These are phyloP conservation scores for Scleroderma bovista DNA, from an alignment of 768 basidiomycete species.

Conservation along the genomic window DNA sequence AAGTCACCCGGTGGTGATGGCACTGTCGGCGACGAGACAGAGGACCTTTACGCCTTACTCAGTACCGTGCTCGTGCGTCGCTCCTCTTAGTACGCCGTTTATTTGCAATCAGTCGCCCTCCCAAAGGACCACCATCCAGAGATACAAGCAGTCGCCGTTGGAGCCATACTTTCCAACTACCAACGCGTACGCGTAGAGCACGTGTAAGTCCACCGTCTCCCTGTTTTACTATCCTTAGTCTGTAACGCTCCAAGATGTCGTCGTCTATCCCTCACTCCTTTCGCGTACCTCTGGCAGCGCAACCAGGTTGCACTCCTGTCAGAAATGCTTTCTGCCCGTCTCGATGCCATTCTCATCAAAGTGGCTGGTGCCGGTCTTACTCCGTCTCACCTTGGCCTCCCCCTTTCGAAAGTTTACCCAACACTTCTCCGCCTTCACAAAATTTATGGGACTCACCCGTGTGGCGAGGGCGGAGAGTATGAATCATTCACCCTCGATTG, in stretches of 20 bases:
- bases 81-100: background rate
- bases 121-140: conserved; percentile 72
- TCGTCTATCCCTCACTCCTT: conserved; percentile 70
- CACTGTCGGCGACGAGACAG: conserved; percentile 86
- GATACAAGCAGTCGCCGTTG: conserved; percentile 82
- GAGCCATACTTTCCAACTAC: conserved; percentile 96
- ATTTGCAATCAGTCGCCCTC: background rate
- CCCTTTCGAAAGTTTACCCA: conserved; percentile 66
- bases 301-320: conserved; percentile 79
- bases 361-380: conserved; percentile 91
- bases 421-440: conserved; percentile 68
- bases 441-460: conserved; percentile 85
- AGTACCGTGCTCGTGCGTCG: conserved; percentile 64
- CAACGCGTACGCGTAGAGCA: conserved; percentile 97
- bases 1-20: conserved; percentile 46
- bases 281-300: conserved; percentile 93
- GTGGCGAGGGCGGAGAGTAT: conserved; percentile 98
- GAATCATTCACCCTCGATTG: conserved; percentile 90
- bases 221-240: background rate
- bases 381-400: conserved; percentile 70
- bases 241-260: conserved; percentile 51
- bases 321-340: conserved; percentile 77
- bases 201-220: conserved; percentile 53
- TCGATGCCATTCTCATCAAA: conserved; percentile 87
- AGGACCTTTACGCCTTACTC: conserved; percentile 79